Evolutionary conservation across 2,329 filamentous ascomycete species (phyloP), one percentile per base, ranked within the genome.

Genomic region (Pezicula carpinea): DNA sequence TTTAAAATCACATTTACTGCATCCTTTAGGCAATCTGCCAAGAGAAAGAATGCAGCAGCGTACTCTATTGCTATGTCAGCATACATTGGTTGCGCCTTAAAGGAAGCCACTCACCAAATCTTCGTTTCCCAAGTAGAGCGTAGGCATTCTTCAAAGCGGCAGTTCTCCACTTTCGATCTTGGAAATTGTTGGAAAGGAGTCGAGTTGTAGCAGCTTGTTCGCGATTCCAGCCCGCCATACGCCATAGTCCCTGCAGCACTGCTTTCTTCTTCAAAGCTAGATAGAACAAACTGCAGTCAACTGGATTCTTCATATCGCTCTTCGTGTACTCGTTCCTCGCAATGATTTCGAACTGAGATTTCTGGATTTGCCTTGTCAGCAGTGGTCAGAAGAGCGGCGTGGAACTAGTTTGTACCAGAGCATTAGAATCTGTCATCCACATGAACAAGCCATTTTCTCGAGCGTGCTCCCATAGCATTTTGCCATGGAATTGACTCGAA

Each of bases 111-210:
- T 62, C 66, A 89, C 86, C 80, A 64, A 96, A 96, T 42, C 93
- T 78, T 38, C 89, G 80, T 67, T 90, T 95, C 54, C 92, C 93
- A 62, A 99, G 83, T 46, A 99, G 69, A 3, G 93, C 92, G 67
- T 96, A 99, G 0, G 93, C 93, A 64, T 99, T 99, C 68, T 99
- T 99, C 50, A 95, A 71, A 0, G 93, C 93, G 4, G 89, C 82
- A 1, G 87, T 95, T 64, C 80, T 87, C 88, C 93, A 97, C 56
- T 88, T 85, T 1, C 83, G 77, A 52, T 96, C 87, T 4, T 81
- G 76, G 65, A 99, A 99, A 64, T 97, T 90, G 60, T 96, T 95
- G n/a, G 85, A 78, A 18, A 99, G 72, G 23, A 99, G 75, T 51
- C 80, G 82, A 50, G 85, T 80, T 0, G 93, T 99, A 0, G 86